These are phyloP conservation scores for Speleostelium caveatum DNA, from an alignment of 78 protist genomes.

Conservation along the genomic window DNA sequence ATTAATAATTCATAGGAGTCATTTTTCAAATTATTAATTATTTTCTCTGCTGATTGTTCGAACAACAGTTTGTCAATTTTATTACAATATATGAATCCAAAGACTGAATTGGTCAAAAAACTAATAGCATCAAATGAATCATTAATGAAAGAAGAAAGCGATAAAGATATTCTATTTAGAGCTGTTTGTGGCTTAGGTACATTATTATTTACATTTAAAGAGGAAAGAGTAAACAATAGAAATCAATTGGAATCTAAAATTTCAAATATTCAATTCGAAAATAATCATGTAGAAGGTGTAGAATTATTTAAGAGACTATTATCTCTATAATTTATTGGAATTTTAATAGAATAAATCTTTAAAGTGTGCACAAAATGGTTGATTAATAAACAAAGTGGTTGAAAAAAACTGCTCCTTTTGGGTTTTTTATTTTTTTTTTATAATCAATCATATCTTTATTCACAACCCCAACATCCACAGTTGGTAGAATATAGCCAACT, in stretches of 20 bases:
- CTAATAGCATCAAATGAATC: background rate
- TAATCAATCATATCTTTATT: too few species aligned
- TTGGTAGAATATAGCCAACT: too few species aligned
- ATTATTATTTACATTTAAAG: slow-evolving; percentile 19
- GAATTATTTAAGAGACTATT: too few species aligned
- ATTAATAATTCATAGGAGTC: too few species aligned
- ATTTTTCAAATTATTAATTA: background rate
- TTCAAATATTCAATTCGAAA: background rate
- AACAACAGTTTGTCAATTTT: slow-evolving; percentile 27
- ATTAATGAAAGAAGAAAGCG: background rate
- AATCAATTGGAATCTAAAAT: background rate
- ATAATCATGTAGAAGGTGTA: background rate
- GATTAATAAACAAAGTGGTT: too few species aligned
- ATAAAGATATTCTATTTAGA: slow-evolving; percentile 18
- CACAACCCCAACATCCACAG: too few species aligned
- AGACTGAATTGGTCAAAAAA: background rate
- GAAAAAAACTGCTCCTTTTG: too few species aligned
- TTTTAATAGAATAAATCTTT: too few species aligned
- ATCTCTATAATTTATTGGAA: too few species aligned
- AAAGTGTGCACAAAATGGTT: too few species aligned
- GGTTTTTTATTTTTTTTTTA: too few species aligned
- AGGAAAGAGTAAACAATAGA: background rate
- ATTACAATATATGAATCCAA: background rate
- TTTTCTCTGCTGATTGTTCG: background rate
- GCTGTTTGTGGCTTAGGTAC: slow-evolving; percentile 41